Percentiles rank a stretch among this genome's conserved stretches.
Evolutionary conservation across 306 rosid genomes (phyloP).

Genomic region (Mimosa pudica): DNA sequence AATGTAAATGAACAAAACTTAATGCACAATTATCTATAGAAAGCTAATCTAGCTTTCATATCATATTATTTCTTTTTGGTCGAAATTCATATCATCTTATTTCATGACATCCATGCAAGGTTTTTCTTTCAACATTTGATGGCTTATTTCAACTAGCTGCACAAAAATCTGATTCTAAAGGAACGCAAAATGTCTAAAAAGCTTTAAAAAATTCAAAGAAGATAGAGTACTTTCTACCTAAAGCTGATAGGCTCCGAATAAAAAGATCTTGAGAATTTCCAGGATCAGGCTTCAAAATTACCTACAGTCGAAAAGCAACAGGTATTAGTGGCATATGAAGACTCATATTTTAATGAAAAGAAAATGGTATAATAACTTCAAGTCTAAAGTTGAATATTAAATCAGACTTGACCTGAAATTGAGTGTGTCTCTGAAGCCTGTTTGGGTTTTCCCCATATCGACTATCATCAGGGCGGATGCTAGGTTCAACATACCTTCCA

Average conservation of each 20-base stretch:
- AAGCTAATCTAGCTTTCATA: conserved; percentile 13
- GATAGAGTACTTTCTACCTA: conserved; percentile 58
- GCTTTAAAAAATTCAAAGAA: conserved; percentile 18
- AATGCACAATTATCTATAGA: not conserved
- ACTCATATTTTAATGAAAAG: conserved; percentile 16
- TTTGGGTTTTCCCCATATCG: conserved; percentile 98
- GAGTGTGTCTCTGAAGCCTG: conserved; percentile 96
- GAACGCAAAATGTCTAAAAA: conserved; percentile 21
- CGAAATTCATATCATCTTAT: conserved; percentile 2
- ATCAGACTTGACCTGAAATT: conserved; percentile 73
- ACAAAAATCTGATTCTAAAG: conserved; percentile 21
- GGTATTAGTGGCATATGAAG: conserved; percentile 22
- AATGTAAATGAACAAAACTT: not conserved
- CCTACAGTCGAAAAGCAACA: conserved; percentile 55
- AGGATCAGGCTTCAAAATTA: conserved; percentile 97
- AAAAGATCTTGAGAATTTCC: conserved; percentile 97
- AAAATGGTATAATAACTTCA: conserved; percentile 18
- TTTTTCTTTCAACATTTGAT: conserved; percentile 22
- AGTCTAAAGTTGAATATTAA: conserved; percentile 17
- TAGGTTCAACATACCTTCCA: conserved; percentile 87
- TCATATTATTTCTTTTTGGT: conserved; percentile 1
- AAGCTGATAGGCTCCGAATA: conserved; percentile 82
- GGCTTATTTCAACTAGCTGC: conserved; percentile 1
- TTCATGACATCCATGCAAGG: conserved; percentile 13
- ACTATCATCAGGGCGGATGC: conserved; percentile 94